Conservation (phyloP, 768 basidiomycete genomes). For the Trametes meyenii region DNA sequence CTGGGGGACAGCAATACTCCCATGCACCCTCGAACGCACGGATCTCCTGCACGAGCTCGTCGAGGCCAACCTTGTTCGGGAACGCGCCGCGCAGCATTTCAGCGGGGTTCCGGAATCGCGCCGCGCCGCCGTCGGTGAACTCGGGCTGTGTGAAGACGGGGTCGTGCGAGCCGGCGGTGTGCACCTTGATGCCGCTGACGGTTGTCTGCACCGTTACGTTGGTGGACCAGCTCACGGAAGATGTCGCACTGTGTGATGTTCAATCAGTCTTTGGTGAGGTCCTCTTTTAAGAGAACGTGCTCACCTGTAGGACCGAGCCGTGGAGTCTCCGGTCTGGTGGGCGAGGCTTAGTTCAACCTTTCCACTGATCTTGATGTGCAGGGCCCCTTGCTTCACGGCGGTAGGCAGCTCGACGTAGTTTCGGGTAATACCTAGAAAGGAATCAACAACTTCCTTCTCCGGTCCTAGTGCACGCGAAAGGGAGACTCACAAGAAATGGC, state of each 20-base stretch:
- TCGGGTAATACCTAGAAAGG: slow-evolving; percentile 29
- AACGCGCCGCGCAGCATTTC: slow-evolving; percentile 28
- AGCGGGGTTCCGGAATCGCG: slow-evolving; percentile 23
- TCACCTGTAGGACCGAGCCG: slow-evolving; percentile 22
- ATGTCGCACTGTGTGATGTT: slow-evolving; percentile 24
- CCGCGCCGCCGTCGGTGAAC: slow-evolving; percentile 1
- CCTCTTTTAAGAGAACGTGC: neutral
- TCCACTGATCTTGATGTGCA: slow-evolving; percentile 33
- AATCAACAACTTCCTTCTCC: neutral
- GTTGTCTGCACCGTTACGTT: slow-evolving; percentile 25
- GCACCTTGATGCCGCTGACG: slow-evolving; percentile 29
- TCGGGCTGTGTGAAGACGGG: slow-evolving; percentile 23
- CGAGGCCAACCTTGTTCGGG: slow-evolving; percentile 28
- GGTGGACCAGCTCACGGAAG: slow-evolving; percentile 30
- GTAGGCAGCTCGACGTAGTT: slow-evolving; percentile 35
- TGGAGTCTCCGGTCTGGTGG: slow-evolving; percentile 17
- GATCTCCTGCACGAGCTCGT: slow-evolving; percentile 29
- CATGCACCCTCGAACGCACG: slow-evolving; percentile 34
- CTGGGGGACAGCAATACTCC: slow-evolving; percentile 30
- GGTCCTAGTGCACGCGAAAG: too few relatives aligned
- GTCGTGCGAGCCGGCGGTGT: slow-evolving; percentile 16
- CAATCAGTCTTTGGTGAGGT: neutral
- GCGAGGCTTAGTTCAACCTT: slow-evolving; percentile 28
- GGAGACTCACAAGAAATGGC: slow-evolving; percentile 26
- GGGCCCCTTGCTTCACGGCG: slow-evolving; percentile 24